Base-by-base conservation (phyloP, 2,329 filamentous ascomycete genomes). In the Stachybotrys chlorohalonatus region DNA sequence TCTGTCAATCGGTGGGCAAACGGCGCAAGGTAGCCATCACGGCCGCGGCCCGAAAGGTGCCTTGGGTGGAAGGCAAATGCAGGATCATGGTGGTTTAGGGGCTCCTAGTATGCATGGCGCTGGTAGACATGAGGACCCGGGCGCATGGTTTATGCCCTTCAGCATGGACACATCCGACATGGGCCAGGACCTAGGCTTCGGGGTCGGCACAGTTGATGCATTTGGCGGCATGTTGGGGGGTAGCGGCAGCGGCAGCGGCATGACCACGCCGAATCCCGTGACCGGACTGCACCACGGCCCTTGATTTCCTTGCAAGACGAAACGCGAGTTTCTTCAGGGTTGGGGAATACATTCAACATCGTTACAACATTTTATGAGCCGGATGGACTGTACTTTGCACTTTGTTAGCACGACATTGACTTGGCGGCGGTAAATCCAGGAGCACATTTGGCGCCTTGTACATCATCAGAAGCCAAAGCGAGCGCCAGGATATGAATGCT, bases 141-240 rank as follows among this genome's bases (percentile, higher is more conserved):
- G 85, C 53, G 89, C 88, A 6, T 97, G 92, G 89, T 95, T 95
- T 69, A 85, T 95, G 75, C 90, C 92, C 1, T 95, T 96, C 71
- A 95, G 95, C 66, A 84, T 95, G 71, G 89, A 94, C 56, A 89
- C 90, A 17, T 84, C 88, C 0, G 81, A 84, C 55, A 70, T 82
- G 47, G 72, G 73, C 7, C 78, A 79, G 53, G 79, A 81, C 45
- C 59, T 76, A 53, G 69, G 68, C 17, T 63, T 74, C 31, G 70
- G 68, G 7, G 64, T 78, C 58, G 66, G 67, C 30, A 71, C 71
- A 42, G 68, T 78, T 31, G 80, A 82, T 57, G 69, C 70, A 9
- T 82, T 81, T 59, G 71, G 71, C 31, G 70, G 65, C 31, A 74
- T 82, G 63, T 81, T 82, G 62, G 71, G 70, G 4, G 67, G 36